Percentiles rank a stretch among this genome's conserved stretches.
Conservation (phyloP, 164 flowering plant genomes). For the Annona cherimola region DNA sequence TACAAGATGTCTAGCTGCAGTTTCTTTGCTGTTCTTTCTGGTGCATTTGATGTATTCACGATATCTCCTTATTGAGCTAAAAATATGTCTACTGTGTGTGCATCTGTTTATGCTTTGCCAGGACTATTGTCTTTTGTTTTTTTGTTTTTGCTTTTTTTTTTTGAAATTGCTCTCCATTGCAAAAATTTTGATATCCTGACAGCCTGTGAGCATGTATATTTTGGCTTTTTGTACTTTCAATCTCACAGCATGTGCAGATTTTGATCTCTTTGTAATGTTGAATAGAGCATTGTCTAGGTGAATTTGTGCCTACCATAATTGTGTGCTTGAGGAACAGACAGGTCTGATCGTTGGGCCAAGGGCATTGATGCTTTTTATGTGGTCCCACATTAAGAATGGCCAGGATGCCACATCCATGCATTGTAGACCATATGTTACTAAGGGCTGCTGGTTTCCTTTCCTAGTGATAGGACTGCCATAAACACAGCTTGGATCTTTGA, state of each 20-base stretch:
- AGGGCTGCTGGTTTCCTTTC: background rate
- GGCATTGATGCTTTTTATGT: background rate
- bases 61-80: background rate
- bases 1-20: background rate
- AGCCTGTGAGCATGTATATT: background rate
- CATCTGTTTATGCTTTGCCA: too few relatives aligned
- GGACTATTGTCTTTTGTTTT: too few relatives aligned
- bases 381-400: background rate
- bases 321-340: background rate
- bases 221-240: background rate
- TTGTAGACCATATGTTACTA: background rate
- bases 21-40: background rate
- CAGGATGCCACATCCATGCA: background rate
- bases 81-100: too few relatives aligned
- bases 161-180: too few relatives aligned
- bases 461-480: background rate
- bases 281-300: background rate
- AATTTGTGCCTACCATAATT: background rate
- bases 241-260: background rate
- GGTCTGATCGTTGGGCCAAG: background rate
- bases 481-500: background rate
- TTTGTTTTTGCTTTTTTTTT: too few relatives aligned
- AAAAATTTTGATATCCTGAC: background rate
- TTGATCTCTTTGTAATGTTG: background rate
- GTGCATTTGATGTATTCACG: background rate